Conservation (phyloP, 2,329 filamentous ascomycete genomes). For the Sordariomycetes sp. region DNA sequence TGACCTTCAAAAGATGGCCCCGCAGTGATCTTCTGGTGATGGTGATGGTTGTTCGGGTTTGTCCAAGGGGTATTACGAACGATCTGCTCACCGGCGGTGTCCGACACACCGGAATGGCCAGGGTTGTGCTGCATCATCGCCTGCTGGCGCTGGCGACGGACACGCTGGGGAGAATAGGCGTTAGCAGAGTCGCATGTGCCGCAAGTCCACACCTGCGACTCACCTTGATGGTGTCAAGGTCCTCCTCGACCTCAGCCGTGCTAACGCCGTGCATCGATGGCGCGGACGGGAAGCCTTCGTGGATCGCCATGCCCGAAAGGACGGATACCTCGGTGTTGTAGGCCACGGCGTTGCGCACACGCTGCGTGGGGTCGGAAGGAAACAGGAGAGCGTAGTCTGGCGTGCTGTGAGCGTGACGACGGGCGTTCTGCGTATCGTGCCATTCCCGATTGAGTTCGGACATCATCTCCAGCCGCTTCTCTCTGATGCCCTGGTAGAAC, state of each 20-base stretch:
- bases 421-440: conserved; percentile 84
- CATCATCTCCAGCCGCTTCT: conserved; percentile 67
- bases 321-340: conserved; percentile 95
- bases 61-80: conserved; percentile 87
- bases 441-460: conserved; percentile 77
- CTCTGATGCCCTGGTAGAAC: conserved; percentile 76
- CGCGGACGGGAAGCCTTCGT: conserved; percentile 93
- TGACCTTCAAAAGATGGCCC: neutral
- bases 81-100: conserved; percentile 71
- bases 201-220: conserved; percentile 13
- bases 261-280: conserved; percentile 67
- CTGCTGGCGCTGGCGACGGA: conserved; percentile 5
- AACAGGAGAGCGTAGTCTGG: conserved; percentile 75
- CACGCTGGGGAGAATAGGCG: neutral
- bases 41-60: conserved; percentile 55
- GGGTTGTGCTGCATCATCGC: conserved; percentile 1
- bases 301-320: conserved; percentile 80
- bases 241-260: conserved; percentile 64
- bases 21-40: neutral
- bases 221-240: conserved; percentile 81
- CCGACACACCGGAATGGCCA: conserved; percentile 17
- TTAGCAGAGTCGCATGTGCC: conserved; percentile 10
- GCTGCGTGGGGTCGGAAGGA: conserved; percentile 61
- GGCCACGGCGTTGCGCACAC: conserved; percentile 71
- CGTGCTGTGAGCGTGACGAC: conserved; percentile 67